These are phyloP conservation scores for Puccinia triticina DNA, from an alignment of 1,284 basidiomycete genomes.

Conservation along the genomic window DNA sequence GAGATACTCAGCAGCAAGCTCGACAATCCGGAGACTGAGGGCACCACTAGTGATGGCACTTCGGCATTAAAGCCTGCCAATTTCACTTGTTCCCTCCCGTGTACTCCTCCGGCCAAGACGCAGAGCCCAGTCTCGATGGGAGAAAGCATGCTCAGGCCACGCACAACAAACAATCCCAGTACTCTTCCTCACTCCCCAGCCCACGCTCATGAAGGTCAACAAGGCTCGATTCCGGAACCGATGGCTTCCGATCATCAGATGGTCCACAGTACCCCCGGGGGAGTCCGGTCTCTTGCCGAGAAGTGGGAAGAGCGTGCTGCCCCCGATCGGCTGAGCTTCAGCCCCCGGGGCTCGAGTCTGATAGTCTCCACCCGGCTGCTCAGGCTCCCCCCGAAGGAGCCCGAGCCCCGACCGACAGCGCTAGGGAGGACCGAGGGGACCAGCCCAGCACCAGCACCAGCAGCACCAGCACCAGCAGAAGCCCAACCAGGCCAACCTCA, in stretches of 20 bases:
- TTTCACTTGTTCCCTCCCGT: neutral
- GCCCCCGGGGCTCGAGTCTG: constrained; percentile 12
- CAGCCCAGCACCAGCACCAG: neutral
- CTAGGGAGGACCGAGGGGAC: neutral
- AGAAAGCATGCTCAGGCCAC: too few relatives aligned
- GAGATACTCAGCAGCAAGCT: too few relatives aligned
- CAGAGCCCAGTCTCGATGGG: too few relatives aligned
- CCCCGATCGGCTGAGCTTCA: neutral
- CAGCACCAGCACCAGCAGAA: neutral
- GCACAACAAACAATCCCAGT: too few relatives aligned
- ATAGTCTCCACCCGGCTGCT: neutral
- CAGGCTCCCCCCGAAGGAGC: neutral
- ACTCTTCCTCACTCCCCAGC: too few relatives aligned
- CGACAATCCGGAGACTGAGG: too few relatives aligned
- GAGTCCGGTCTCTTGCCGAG: neutral
- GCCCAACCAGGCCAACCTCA: neutral
- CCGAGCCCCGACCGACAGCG: neutral
- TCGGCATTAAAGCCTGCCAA: neutral
- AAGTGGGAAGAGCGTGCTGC: neutral
- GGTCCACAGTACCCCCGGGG: too few relatives aligned
- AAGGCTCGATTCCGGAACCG: too few relatives aligned
- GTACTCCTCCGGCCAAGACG: too few relatives aligned
- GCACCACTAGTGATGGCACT: neutral
- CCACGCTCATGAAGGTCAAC: too few relatives aligned
- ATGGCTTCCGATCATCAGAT: neutral